A percentile compares a stretch with the other conserved stretches of the same genome.
Conservation (phyloP, 2,329 filamentous ascomycete species). For the Bipolaris cookei region DNA sequence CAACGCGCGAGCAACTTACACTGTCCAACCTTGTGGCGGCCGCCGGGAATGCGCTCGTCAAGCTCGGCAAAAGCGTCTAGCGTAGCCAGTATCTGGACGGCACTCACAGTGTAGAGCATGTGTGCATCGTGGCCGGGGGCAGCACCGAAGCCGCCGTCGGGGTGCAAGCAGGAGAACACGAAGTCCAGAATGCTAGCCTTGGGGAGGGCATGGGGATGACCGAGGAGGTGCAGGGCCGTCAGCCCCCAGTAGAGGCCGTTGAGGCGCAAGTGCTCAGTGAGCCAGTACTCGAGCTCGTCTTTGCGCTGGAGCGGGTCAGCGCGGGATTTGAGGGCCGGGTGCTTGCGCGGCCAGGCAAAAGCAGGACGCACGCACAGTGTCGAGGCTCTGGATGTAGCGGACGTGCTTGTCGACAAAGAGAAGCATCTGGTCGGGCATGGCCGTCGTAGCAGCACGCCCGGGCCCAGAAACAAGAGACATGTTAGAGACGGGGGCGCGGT, state of each 20-base stretch:
- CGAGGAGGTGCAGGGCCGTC: conserved; percentile 83
- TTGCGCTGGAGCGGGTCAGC: conserved; percentile 67
- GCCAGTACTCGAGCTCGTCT: conserved; percentile 96
- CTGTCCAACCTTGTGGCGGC: conserved; percentile 74
- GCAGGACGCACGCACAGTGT: conserved; percentile 67
- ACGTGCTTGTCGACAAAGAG: conserved; percentile 74
- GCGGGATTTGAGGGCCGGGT: conserved; percentile 27
- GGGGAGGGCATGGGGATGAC: conserved; percentile 79
- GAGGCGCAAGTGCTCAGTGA: conserved; percentile 93
- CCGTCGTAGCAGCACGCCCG: conserved; percentile 56
- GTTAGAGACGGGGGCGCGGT: conserved; percentile 9
- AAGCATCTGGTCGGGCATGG: conserved; percentile 56
- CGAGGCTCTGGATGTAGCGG: conserved; percentile 88
- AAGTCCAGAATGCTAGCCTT: conserved; percentile 84
- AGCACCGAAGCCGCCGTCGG: conserved; percentile 89
- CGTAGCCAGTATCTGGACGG: conserved; percentile 88
- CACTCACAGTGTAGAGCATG: conserved; percentile 94
- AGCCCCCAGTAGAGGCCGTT: conserved; percentile 98
- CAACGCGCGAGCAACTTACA: conserved; percentile 64
- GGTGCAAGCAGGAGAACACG: conserved; percentile 91
- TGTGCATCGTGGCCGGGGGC: conserved; percentile 94
- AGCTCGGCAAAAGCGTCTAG: conserved; percentile 85
- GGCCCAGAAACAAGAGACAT: conserved; percentile 69
- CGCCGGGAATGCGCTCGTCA: conserved; percentile 69
- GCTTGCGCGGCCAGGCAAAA: conserved; percentile 26